Base-by-base conservation (phyloP, 139 green algal genomes). In the Chlamydomonas incerta region DNA sequence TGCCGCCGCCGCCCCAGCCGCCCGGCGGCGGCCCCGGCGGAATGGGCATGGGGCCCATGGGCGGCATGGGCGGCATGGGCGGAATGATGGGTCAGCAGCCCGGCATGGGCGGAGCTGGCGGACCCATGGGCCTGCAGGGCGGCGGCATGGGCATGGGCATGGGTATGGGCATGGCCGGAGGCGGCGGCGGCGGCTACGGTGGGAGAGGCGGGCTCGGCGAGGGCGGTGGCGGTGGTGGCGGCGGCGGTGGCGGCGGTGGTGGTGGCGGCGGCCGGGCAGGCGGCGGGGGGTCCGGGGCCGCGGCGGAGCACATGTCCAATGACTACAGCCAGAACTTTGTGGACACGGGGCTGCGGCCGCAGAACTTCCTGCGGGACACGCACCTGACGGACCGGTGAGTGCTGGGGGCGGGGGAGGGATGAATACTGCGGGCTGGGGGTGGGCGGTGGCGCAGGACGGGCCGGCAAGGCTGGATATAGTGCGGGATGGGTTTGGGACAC, bases 301-400 rank as follows among this genome's bases (percentile, higher is more conserved):
- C 9, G 1, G 50, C 65, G 24, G 34, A 35, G n/a, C 55, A 82
- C 24, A 62, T 66, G 14, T 33, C 35, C 34, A 97, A 97, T 66
- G 95, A 97, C 86, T 97, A 97, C 90, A 95, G 92, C 63, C 95
- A 97, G 80, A 93, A 98, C 81, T 98, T 96, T 93, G 95, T 98
- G 60, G 95, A 98, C 85, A 98, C 95, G 18, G 94, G 90, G 29
- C 68, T 90, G 52, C 80, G 95, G 33, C 95, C 95, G 3, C 95
- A 97, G 88, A 98, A 98, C 86, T 97, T 95, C 81, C 90, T 98
- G 37, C 68, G 94, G 2, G 94, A 97, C 71, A 90, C 92, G 26
- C 87, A 95, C 65, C 80, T 96, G 37, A 90, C 65, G 2, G 90
- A 93, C 70, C 75, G 90, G 90, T 89, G 80, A 24, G 60, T 9